phyloP scores from a whole-genome alignment of 2,329 filamentous ascomycete species.

The Colletotrichum eremochloae region DNA sequence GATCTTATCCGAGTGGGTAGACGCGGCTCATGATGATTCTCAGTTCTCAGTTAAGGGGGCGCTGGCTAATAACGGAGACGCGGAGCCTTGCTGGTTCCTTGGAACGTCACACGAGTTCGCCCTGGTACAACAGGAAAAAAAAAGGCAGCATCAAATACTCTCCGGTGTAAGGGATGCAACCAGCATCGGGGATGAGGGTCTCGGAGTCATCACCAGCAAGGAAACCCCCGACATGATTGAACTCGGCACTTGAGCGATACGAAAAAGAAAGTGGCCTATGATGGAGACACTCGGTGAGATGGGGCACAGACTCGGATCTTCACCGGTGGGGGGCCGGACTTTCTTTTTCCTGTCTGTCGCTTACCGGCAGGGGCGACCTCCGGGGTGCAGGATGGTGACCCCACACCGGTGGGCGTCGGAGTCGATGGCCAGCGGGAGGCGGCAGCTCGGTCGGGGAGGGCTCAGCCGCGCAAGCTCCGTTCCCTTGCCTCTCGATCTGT shows the following conservation, averaged over 20 bases:
- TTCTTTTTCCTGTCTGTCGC: constrained; percentile 30
- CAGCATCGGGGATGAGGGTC: not conserved
- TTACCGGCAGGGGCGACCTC: constrained; percentile 24
- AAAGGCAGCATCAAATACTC: not conserved
- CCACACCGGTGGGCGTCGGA: constrained; percentile 29
- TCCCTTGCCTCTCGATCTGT: constrained; percentile 19
- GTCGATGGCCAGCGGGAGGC: constrained; percentile 7
- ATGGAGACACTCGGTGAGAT: constrained; percentile 8
- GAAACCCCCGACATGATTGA: not conserved
- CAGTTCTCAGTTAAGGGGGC: not conserved
- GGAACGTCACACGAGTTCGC: not conserved
- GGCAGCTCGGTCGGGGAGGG: constrained; percentile 3
- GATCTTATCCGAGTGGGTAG: constrained; percentile 29
- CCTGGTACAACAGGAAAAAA: not conserved
- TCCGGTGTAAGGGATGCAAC: not conserved
- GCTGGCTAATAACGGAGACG: not conserved
- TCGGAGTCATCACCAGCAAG: not conserved
- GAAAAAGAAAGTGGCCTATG: constrained; percentile 3
- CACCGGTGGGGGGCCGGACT: constrained; percentile 27
- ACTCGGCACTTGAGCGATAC: not conserved
- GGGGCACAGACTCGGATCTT: constrained; percentile 15
- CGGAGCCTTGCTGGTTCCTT: not conserved
- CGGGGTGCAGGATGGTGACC: constrained; percentile 6
- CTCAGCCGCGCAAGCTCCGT: not conserved
- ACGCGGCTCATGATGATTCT: constrained; percentile 8